Evolutionary conservation across 495 filamentous ascomycete species (phyloP).

Genomic region (Podospora anserina): DNA sequence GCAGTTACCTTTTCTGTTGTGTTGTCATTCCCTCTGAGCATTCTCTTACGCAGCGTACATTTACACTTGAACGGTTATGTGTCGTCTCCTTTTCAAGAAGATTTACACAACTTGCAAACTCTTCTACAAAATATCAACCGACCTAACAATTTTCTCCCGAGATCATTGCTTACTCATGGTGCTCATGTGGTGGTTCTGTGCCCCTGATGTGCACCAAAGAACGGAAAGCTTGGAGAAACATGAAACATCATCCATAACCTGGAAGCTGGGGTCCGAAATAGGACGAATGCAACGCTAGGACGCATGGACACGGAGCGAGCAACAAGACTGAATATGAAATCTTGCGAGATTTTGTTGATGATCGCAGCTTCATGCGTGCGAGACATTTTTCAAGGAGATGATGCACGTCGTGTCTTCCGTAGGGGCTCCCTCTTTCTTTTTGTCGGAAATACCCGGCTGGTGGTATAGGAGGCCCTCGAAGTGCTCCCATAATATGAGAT

Average conservation of each 20-base stretch:
- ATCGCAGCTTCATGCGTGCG: background rate
- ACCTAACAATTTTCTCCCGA: background rate
- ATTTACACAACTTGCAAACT: background rate
- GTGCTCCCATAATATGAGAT: background rate
- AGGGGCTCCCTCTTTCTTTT: background rate
- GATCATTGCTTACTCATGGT: background rate
- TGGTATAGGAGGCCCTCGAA: background rate
- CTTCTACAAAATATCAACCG: background rate
- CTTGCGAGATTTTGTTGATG: background rate
- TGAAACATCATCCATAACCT: constrained; percentile 8
- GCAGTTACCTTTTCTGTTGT: too few relatives aligned
- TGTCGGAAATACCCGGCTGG: background rate
- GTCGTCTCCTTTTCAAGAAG: too few relatives aligned
- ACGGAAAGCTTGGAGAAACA: constrained; percentile 12
- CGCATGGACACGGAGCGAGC: background rate
- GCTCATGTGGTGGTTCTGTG: background rate
- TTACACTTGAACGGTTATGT: too few relatives aligned
- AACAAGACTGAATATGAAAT: background rate
- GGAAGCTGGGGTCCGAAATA: constrained; percentile 6
- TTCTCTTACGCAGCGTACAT: too few relatives aligned
- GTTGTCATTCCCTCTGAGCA: too few relatives aligned
- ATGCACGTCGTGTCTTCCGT: background rate
- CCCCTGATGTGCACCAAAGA: background rate
- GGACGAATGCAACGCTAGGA: constrained; percentile 8
- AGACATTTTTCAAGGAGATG: background rate